Percentiles rank a stretch among this genome's conserved stretches.
Evolutionary conservation across 2,329 filamentous ascomycete genomes (phyloP).

Genomic region (Pseudogymnoascus pannorum): DNA sequence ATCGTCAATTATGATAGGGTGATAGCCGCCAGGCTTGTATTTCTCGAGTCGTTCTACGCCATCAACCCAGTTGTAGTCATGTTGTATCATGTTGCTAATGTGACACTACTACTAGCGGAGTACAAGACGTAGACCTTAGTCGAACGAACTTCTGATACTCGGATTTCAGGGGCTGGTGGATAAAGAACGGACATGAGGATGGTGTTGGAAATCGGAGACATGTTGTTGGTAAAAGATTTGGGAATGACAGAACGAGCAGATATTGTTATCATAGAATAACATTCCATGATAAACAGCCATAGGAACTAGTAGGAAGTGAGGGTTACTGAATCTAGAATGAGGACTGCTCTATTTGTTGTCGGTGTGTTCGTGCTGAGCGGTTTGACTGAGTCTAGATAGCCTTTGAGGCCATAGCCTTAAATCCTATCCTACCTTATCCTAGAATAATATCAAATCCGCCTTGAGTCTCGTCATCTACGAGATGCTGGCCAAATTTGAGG

Average conservation of each 20-base stretch:
- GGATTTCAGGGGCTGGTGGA: background rate
- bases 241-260: background rate
- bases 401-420: no score
- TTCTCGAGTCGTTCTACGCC: slow-evolving; percentile 16
- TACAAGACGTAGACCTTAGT: background rate
- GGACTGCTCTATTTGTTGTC: background rate
- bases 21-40: slow-evolving; percentile 17
- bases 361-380: background rate
- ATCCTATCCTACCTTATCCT: no score
- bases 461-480: background rate
- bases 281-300: background rate
- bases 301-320: background rate
- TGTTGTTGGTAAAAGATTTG: background rate
- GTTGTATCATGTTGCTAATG: background rate
- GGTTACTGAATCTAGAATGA: background rate
- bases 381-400: no score
- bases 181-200: background rate
- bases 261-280: background rate
- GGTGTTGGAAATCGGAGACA: background rate
- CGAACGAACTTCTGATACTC: background rate
- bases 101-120: background rate
- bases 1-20: slow-evolving; percentile 21
- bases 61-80: slow-evolving; percentile 7
- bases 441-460: no score
- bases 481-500: background rate